Evolutionary conservation across 352 stramenopile species (phyloP).

Genomic region (Paralagenidium karlingii): DNA sequence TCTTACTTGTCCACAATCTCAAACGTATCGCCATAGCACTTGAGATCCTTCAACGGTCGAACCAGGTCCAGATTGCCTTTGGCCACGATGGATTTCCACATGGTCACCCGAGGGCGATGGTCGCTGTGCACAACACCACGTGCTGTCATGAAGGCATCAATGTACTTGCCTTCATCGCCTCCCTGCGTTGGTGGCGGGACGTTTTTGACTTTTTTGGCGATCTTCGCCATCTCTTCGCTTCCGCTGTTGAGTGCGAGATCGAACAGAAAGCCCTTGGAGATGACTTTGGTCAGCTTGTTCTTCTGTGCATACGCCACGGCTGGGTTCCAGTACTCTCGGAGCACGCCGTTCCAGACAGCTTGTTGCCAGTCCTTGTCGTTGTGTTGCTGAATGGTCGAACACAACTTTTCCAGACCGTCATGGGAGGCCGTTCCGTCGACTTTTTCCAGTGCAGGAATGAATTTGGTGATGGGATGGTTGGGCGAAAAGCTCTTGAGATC

Average conservation of each 20-base stretch:
- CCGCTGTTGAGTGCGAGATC: constrained; percentile 3
- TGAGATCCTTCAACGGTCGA: too few relatives aligned
- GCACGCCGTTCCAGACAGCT: constrained; percentile 2
- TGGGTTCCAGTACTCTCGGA: neutral
- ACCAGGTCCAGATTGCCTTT: too few relatives aligned
- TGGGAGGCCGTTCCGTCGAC: neutral
- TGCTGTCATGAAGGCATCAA: too few relatives aligned
- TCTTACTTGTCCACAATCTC: too few relatives aligned
- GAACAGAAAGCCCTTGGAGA: constrained; percentile 4
- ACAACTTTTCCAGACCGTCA: neutral
- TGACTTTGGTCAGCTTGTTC: neutral
- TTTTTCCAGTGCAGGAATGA: constrained; percentile 1
- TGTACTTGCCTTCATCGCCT: too few relatives aligned
- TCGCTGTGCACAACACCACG: too few relatives aligned
- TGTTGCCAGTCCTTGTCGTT: neutral
- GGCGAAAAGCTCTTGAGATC: neutral
- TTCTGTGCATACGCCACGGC: neutral
- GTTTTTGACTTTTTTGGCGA: too few relatives aligned
- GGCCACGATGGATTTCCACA: too few relatives aligned
- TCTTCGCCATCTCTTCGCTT: neutral
- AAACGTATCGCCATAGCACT: too few relatives aligned
- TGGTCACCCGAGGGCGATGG: too few relatives aligned
- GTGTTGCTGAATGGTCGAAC: neutral
- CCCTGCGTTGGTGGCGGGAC: too few relatives aligned
- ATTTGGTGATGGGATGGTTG: neutral